Percentiles rank a stretch among this genome's conserved stretches.
Conservation (phyloP, 257 asterid species). For the Salvia rosmarinus region DNA sequence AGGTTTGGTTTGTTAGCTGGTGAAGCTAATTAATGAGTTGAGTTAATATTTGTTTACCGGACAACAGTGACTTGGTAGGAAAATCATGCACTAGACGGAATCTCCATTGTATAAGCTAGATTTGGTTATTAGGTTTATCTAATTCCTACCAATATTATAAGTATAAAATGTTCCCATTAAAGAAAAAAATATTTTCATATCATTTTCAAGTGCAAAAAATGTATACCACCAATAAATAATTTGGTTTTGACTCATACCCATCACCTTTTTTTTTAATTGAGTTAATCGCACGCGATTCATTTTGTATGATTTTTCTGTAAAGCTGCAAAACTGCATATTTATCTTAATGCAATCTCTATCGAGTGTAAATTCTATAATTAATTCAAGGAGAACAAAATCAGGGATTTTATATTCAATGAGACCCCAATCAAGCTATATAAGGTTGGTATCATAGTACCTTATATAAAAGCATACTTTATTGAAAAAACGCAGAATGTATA, state of each 20-base stretch:
- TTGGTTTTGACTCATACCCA: not conserved
- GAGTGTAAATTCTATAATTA: too few relatives aligned
- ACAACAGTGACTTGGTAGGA: not conserved
- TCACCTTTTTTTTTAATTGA: too few relatives aligned
- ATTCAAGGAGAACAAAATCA: not conserved
- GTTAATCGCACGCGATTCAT: too few relatives aligned
- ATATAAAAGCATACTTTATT: not conserved
- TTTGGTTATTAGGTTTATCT: slow-evolving; percentile 34
- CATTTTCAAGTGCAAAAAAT: not conserved
- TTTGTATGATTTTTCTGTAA: too few relatives aligned
- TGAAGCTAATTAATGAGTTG: slow-evolving; percentile 34
- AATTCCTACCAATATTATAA: slow-evolving; percentile 18
- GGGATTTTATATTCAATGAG: not conserved
- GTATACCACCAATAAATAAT: not conserved
- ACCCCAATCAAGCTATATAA: not conserved
- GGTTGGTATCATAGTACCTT: too few relatives aligned
- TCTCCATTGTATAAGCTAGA: not conserved
- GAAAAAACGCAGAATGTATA: too few relatives aligned
- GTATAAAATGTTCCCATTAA: not conserved
- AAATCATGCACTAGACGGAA: not conserved
- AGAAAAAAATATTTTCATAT: not conserved
- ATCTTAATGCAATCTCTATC: too few relatives aligned
- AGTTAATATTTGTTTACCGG: not conserved
- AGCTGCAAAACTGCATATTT: too few relatives aligned
- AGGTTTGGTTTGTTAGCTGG: slow-evolving; percentile 34